phyloP scores from a whole-genome alignment of 2,329 filamentous ascomycete species.

The Trichoderma harzianum region DNA sequence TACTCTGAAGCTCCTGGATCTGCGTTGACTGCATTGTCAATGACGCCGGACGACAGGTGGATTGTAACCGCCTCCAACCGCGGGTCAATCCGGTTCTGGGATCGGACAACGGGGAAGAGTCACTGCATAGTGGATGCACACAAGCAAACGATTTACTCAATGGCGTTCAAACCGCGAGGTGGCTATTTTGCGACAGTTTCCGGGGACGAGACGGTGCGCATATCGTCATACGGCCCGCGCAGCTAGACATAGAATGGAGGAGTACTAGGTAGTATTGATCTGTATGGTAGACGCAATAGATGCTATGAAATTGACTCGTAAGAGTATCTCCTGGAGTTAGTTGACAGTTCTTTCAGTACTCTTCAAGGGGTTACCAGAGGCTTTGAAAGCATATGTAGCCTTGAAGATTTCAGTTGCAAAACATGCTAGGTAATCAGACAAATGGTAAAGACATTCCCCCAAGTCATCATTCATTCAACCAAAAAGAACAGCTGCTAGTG shows the following conservation, averaged over 20 bases:
- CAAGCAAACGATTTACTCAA: not conserved
- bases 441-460: not conserved
- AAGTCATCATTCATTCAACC: conserved; percentile 5
- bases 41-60: not conserved
- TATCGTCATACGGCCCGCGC: not conserved
- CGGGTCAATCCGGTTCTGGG: not conserved
- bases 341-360: no score
- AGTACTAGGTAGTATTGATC: not conserved
- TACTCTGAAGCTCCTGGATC: no score
- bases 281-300: no score
- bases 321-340: no score
- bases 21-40: not conserved
- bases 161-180: not conserved
- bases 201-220: not conserved
- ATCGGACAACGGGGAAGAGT: not conserved
- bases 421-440: no score
- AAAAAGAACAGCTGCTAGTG: conserved; percentile 4
- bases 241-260: not conserved
- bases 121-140: not conserved
- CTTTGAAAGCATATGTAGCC: no score
- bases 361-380: no score
- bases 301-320: no score
- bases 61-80: not conserved
- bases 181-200: not conserved
- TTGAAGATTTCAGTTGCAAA: no score